Evolutionary conservation across 257 asterid genomes (phyloP).

Genomic region (Nicotiana attenuata): DNA sequence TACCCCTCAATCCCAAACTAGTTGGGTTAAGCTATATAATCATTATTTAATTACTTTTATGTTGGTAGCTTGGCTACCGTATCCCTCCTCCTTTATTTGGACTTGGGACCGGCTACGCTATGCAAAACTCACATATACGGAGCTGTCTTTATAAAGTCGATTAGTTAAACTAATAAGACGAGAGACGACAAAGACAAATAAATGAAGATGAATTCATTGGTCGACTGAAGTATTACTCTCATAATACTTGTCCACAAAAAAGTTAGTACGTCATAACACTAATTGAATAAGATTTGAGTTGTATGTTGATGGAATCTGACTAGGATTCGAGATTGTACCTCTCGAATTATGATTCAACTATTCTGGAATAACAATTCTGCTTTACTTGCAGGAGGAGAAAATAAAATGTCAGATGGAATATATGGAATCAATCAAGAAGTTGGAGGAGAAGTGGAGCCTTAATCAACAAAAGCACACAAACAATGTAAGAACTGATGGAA

Average conservation of each 20-base stretch:
- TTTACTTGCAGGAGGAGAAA: constrained; percentile 73
- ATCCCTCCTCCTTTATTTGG: neutral
- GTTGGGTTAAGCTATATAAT: neutral
- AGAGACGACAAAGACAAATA: neutral
- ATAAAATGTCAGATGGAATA: constrained; percentile 97
- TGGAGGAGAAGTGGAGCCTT: constrained; percentile 87
- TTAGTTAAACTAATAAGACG: neutral
- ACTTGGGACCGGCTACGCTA: neutral
- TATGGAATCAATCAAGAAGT: constrained; percentile 92
- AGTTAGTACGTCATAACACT: neutral
- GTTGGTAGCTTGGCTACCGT: neutral
- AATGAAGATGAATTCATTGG: neutral
- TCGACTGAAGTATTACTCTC: neutral
- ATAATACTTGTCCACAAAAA: neutral
- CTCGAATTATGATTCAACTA: constrained; percentile 5
- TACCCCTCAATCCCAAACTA: neutral
- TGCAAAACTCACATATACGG: neutral
- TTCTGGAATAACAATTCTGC: neutral
- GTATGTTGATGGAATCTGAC: neutral
- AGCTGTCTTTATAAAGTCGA: neutral
- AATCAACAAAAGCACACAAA: constrained; percentile 66
- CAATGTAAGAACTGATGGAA: constrained; percentile 32
- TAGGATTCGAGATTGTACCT: neutral
- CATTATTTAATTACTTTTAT: neutral
- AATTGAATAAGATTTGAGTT: neutral